Conservation (phyloP, 1,284 basidiomycete species). For the Moesziomyces sp. region DNA sequence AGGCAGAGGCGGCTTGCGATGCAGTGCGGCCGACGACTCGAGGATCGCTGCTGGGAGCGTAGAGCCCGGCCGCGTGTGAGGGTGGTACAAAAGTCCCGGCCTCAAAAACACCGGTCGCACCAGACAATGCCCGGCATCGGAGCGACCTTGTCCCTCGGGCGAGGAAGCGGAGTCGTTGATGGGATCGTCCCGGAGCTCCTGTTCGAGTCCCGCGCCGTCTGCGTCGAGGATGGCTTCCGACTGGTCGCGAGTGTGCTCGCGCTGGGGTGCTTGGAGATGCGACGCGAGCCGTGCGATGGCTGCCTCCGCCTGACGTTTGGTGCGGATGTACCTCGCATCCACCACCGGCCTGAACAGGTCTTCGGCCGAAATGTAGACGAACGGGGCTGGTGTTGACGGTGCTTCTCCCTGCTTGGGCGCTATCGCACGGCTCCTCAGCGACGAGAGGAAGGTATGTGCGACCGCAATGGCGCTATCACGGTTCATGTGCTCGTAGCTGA, state of each 20-base stretch:
- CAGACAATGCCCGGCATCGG: slow-evolving; percentile 1
- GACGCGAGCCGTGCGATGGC: slow-evolving; percentile 70
- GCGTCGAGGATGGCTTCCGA: slow-evolving; percentile 29
- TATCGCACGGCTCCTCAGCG: slow-evolving; percentile 56
- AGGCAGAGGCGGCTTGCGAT: slow-evolving; percentile 38
- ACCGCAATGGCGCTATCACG: slow-evolving; percentile 73
- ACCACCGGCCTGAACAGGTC: slow-evolving; percentile 89
- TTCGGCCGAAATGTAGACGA: slow-evolving; percentile 94
- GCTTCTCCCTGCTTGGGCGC: not conserved
- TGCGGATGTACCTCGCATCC: slow-evolving; percentile 83
- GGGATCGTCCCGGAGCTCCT: slow-evolving; percentile 33
- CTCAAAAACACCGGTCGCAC: slow-evolving; percentile 44
- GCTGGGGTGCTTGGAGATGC: slow-evolving; percentile 82
- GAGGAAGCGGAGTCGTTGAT: not conserved
- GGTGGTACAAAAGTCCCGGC: slow-evolving; percentile 91
- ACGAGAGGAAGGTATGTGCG: slow-evolving; percentile 69
- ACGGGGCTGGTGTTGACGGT: slow-evolving; percentile 71
- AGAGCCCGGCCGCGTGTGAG: slow-evolving; percentile 86
- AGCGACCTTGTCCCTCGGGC: not conserved
- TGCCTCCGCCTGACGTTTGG: slow-evolving; percentile 88
- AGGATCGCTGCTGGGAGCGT: slow-evolving; percentile 86
- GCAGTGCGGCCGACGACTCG: slow-evolving; percentile 72
- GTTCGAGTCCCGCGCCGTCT: slow-evolving; percentile 45
- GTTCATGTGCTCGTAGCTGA: slow-evolving; percentile 82
- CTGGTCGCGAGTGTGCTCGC: not conserved